Evolutionary conservation across 75 land plant species (phyloP), one percentile per base, ranked within the genome.

Genomic region (Pinus tabuliformis): DNA sequence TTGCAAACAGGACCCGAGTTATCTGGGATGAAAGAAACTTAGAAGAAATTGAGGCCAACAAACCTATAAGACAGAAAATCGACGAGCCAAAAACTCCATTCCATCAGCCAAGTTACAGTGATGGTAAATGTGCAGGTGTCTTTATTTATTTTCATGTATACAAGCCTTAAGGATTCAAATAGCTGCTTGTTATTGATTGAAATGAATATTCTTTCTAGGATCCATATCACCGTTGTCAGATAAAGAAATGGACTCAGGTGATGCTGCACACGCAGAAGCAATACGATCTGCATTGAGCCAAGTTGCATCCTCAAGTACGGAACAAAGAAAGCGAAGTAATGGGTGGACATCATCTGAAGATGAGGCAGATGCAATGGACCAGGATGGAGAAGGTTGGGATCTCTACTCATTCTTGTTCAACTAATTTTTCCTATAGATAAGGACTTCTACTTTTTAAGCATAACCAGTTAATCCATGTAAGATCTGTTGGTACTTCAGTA

Each of bases 1-100:
- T 82, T 39, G 28, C 24, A 17, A 49, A 65, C 82, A 89, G 90
- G 83, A 78, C 80, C 33, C 89, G 86, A 70, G 92, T 94, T 28
- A 85, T 83, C 56, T 95, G 96, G 96, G 82, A 95, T 84, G 96
- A 93, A 80, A 89, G 77, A 45, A 93, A 93, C 81, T 80, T 95
- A 77, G 85, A 79, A 30, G 89, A 90, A 58, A 83, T 95, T 79
- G 98, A 95, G 85, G 81, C 90, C 58, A 93, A 83, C 73, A 95
- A 93, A 64, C 91, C 93, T 63, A 90, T 88, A 22, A 86, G 95
- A 79, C 93, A 93, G 87, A 95, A 93, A 78, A 95, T 93, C 12
- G 87, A 85, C 26, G 98, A 95, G 80, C 96, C 98, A 37, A 95
- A 95, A 87, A 95, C 98, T 21, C 98, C 98, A 3, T 95, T 89